Percentiles rank a stretch among this genome's conserved stretches.
Evolutionary conservation across 140 eudicot genomes (phyloP).

Genomic region (Oenanthe javanica): DNA sequence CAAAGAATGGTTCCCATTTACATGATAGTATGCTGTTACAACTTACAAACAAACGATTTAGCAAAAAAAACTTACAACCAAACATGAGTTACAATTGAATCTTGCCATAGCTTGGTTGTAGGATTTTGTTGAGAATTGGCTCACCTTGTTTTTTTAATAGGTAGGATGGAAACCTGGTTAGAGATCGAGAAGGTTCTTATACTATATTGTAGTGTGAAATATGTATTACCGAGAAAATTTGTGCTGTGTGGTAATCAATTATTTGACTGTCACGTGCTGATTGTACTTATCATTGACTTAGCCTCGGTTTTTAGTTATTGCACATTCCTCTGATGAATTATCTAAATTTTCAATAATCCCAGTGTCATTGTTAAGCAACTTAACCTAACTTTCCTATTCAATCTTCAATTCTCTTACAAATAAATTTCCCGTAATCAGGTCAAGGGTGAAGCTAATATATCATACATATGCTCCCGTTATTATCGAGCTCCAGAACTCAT

Average conservation of each 20-base stretch:
- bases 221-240: not conserved
- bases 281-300: not conserved
- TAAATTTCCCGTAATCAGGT: constrained; percentile 24
- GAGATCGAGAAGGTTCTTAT: not conserved
- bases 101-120: not conserved
- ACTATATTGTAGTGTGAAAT: not conserved
- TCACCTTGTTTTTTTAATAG: not conserved
- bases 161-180: not conserved
- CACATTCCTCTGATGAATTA: not conserved
- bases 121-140: not conserved
- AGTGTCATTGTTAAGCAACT: not conserved
- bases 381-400: not conserved
- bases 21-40: not conserved
- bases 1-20: not conserved
- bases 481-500: constrained; percentile 71
- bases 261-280: not conserved
- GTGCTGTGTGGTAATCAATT: not conserved
- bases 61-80: too few relatives aligned
- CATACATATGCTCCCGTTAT: constrained; percentile 58
- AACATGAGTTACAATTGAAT: not conserved
- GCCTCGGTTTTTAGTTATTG: not conserved
- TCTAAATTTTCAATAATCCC: not conserved
- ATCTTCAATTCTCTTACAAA: not conserved
- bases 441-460: constrained; percentile 53
- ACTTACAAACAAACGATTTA: too few relatives aligned